Conservation (phyloP, 768 basidiomycete species). For the Naganishia antarctica region DNA sequence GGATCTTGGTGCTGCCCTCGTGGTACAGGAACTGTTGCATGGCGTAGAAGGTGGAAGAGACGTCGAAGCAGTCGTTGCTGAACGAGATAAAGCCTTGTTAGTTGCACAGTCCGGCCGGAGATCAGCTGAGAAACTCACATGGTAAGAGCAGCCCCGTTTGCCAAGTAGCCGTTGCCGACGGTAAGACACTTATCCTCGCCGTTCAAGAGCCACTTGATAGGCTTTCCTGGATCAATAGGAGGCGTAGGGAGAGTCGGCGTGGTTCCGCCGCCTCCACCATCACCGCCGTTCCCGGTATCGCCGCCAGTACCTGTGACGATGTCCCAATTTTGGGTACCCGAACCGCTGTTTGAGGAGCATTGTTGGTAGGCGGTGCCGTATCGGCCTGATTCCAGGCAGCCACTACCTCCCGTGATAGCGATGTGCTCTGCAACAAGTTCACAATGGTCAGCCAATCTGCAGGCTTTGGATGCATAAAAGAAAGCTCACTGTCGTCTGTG, state of each 20-base stretch:
- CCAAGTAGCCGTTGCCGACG: not conserved
- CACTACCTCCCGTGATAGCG: not conserved
- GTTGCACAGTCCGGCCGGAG: too few species aligned
- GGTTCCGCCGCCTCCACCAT: too few species aligned
- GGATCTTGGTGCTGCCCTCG: not conserved
- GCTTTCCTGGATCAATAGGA: not conserved
- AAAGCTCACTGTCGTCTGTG: not conserved
- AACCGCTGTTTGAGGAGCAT: conserved; percentile 1
- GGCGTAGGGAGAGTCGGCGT: too few species aligned
- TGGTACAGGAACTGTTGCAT: not conserved
- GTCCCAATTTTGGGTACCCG: conserved; percentile 4
- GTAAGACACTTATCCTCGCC: conserved; percentile 1
- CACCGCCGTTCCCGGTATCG: too few species aligned
- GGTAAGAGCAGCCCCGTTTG: not conserved
- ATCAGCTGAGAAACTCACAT: not conserved
- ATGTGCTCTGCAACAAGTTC: not conserved
- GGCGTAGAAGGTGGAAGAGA: not conserved
- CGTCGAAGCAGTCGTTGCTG: not conserved
- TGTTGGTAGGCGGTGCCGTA: not conserved
- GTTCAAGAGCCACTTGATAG: conserved; percentile 12
- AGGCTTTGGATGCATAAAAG: not conserved
- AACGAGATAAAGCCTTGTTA: too few species aligned
- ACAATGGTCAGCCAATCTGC: not conserved
- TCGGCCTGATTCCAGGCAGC: conserved; percentile 1
- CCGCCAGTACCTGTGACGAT: conserved; percentile 3